These are phyloP conservation scores for Scopulariopsis brevicaulis DNA, from an alignment of 2,329 filamentous ascomycete species.

Conservation along the genomic window DNA sequence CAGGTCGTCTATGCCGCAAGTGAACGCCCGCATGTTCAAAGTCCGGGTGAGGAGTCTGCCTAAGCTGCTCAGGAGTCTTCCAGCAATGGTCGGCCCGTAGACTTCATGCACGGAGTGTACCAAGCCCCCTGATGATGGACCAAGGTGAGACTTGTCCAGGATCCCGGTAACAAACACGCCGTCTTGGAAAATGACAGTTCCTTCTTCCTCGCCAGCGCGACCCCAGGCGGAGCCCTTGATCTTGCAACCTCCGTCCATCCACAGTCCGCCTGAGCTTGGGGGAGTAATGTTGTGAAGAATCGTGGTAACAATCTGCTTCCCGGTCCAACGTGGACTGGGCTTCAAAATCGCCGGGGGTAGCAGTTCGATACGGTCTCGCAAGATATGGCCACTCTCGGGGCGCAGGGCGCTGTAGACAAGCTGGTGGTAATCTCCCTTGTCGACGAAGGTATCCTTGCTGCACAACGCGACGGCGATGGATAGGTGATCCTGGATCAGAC, in stretches of 20 bases:
- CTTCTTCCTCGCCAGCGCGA: conserved; percentile 57
- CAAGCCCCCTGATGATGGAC: conserved; percentile 74
- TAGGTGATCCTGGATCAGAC: conserved; percentile 96
- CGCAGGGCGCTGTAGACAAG: conserved; percentile 84
- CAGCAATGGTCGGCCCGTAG: conserved; percentile 78
- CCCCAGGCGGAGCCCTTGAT: conserved; percentile 76
- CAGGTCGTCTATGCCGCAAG: conserved; percentile 94
- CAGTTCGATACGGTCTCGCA: conserved; percentile 69
- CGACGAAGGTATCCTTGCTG: conserved; percentile 85
- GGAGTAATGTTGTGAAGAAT: conserved; percentile 89
- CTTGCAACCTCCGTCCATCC: conserved; percentile 67
- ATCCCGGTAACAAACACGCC: conserved; percentile 86
- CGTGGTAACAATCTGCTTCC: conserved; percentile 90
- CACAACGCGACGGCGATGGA: conserved; percentile 89
- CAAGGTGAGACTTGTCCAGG: conserved; percentile 90
- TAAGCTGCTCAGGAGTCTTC: conserved; percentile 78
- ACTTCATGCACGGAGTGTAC: conserved; percentile 89
- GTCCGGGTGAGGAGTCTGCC: conserved; percentile 83
- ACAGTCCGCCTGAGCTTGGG: conserved; percentile 61
- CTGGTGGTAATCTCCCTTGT: conserved; percentile 79
- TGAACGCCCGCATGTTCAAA: conserved; percentile 88
- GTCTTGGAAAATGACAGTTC: conserved; percentile 68
- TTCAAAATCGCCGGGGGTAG: conserved; percentile 74
- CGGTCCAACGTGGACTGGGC: conserved; percentile 77
- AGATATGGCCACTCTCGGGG: conserved; percentile 82